Evolutionary conservation across 352 stramenopile species (phyloP).

Genomic region (Pythium phragmitis): DNA sequence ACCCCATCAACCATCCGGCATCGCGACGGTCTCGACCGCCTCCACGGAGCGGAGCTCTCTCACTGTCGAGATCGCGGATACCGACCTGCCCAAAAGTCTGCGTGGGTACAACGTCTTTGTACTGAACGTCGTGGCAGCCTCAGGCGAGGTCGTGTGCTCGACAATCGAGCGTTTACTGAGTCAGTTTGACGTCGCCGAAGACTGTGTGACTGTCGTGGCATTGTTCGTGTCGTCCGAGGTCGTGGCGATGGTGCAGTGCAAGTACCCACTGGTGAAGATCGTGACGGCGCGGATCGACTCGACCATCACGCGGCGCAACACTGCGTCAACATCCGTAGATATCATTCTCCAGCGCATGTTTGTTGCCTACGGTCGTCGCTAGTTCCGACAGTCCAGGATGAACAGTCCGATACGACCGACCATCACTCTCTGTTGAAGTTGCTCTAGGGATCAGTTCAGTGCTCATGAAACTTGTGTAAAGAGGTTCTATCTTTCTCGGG

Average conservation of each 20-base stretch:
- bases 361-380: background rate
- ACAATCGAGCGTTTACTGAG: conserved; percentile 34
- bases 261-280: conserved; percentile 33
- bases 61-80: conserved; percentile 1
- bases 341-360: conserved; percentile 13
- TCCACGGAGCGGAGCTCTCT: background rate
- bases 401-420: background rate
- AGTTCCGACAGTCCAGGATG: background rate
- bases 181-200: conserved; percentile 34
- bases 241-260: conserved; percentile 34
- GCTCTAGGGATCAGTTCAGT: background rate
- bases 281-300: conserved; percentile 25
- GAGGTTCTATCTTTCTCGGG: too few species aligned
- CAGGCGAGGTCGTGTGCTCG: conserved; percentile 30
- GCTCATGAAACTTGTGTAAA: background rate
- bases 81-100: conserved; percentile 27
- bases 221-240: conserved; percentile 38
- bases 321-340: conserved; percentile 16
- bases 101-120: conserved; percentile 48
- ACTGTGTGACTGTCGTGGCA: conserved; percentile 40
- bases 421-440: background rate
- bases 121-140: conserved; percentile 41
- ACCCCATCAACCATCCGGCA: conserved; percentile 13
- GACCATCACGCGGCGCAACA: background rate
- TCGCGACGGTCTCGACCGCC: background rate